phyloP scores from a whole-genome alignment of 2,329 filamentous ascomycete species.

The Cryphonectria radicalis region DNA sequence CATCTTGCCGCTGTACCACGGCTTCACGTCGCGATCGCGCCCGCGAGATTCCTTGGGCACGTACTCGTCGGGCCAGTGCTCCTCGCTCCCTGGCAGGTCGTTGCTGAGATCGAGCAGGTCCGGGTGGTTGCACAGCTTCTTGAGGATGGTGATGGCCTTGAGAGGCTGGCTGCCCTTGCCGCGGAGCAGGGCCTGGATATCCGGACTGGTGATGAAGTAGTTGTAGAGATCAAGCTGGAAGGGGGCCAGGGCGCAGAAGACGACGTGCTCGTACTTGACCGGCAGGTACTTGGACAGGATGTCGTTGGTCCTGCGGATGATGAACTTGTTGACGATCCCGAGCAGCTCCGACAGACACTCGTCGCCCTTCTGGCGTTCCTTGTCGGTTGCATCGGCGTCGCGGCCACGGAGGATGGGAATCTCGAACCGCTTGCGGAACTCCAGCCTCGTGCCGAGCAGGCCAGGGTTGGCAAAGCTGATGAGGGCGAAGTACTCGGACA shows the following conservation, averaged over 20 bases:
- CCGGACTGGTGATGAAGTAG: constrained; percentile 93
- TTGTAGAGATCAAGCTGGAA: constrained; percentile 96
- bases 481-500: constrained; percentile 96
- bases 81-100: constrained; percentile 86
- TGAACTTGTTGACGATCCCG: constrained; percentile 92
- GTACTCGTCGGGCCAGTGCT: constrained; percentile 82
- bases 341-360: constrained; percentile 82
- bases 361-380: constrained; percentile 80
- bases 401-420: constrained; percentile 89
- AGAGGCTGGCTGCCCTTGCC: constrained; percentile 95
- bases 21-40: constrained; percentile 87
- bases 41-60: constrained; percentile 86
- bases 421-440: constrained; percentile 94
- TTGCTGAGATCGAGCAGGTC: constrained; percentile 83
- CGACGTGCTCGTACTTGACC: constrained; percentile 98
- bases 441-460: constrained; percentile 82
- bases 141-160: constrained; percentile 94
- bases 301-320: constrained; percentile 96
- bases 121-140: constrained; percentile 98
- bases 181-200: constrained; percentile 87
- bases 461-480: constrained; percentile 97
- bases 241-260: constrained; percentile 92
- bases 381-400: constrained; percentile 85
- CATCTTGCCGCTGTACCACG: constrained; percentile 99
- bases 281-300: constrained; percentile 97